A percentile compares a stretch with the other conserved stretches of the same genome.
phyloP scores from a whole-genome alignment of 2,329 filamentous ascomycete species.

The Sporothrix dimorphospora region DNA sequence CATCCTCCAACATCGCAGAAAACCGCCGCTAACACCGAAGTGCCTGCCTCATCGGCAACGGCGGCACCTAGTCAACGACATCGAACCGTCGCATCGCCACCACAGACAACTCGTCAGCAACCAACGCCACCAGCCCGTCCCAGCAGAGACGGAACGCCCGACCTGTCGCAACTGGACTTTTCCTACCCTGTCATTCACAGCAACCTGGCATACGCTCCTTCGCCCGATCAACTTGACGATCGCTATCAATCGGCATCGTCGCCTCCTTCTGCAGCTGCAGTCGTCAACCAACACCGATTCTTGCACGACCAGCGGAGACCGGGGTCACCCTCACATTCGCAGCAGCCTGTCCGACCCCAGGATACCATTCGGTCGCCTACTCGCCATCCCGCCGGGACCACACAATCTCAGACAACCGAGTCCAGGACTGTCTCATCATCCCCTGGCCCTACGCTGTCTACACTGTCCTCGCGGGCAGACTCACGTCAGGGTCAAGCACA shows the following conservation, averaged over 20 bases:
- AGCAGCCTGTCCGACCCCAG: conserved; percentile 38
- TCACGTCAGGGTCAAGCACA: neutral
- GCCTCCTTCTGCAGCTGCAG: conserved; percentile 20
- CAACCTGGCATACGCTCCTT: conserved; percentile 57
- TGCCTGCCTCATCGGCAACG: conserved; percentile 33
- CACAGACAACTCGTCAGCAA: conserved; percentile 33
- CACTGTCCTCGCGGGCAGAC: conserved; percentile 30
- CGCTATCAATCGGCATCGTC: conserved; percentile 32
- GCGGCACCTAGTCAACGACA: conserved; percentile 33
- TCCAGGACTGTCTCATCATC: conserved; percentile 9
- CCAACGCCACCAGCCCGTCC: conserved; percentile 60
- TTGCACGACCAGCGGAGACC: conserved; percentile 35
- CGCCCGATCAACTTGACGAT: conserved; percentile 54
- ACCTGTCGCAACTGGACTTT: conserved; percentile 59
- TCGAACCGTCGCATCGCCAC: conserved; percentile 37
- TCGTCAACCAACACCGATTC: conserved; percentile 34
- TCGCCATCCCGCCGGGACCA: neutral
- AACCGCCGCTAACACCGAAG: conserved; percentile 24
- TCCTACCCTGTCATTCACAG: conserved; percentile 63
- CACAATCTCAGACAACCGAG: neutral
- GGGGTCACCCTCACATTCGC: conserved; percentile 40
- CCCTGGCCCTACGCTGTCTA: conserved; percentile 26
- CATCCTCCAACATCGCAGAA: conserved; percentile 32
- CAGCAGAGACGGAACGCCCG: conserved; percentile 68
- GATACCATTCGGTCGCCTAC: conserved; percentile 32